A percentile compares a stretch with the other conserved stretches of the same genome.
Conservation (phyloP, 2,329 filamentous ascomycete species). For the Hypoxylon sp. region DNA sequence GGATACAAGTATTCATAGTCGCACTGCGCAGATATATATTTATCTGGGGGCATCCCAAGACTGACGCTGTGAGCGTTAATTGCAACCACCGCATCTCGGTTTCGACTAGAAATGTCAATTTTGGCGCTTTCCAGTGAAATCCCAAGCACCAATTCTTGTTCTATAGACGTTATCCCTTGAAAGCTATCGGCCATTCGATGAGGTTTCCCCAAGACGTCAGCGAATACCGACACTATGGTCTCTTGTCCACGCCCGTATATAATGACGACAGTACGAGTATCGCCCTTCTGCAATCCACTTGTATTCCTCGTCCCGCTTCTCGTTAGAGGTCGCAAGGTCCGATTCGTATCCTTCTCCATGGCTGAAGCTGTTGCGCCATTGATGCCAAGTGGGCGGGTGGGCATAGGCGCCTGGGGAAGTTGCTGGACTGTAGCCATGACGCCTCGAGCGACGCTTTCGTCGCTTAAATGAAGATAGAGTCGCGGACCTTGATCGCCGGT, state of each 20-base stretch:
- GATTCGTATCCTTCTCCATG: constrained; percentile 47
- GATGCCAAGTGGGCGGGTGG: constrained; percentile 57
- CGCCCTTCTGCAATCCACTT: constrained; percentile 64
- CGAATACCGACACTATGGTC: constrained; percentile 78
- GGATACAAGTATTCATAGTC: constrained; percentile 92
- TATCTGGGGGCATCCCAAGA: constrained; percentile 76
- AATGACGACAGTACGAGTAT: constrained; percentile 72
- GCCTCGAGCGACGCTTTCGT: constrained; percentile 21
- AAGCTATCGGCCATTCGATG: constrained; percentile 70
- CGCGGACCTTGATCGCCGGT: not conserved
- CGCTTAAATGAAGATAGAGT: not conserved
- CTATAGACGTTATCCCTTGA: constrained; percentile 64
- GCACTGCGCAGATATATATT: constrained; percentile 73
- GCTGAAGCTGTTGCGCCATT: constrained; percentile 46
- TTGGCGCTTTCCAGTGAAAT: constrained; percentile 69
- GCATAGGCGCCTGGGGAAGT: constrained; percentile 63
- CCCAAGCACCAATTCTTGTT: constrained; percentile 76
- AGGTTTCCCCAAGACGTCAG: constrained; percentile 82
- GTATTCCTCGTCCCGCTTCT: constrained; percentile 58
- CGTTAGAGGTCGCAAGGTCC: constrained; percentile 37
- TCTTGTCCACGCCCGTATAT: constrained; percentile 79
- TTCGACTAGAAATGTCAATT: constrained; percentile 67
- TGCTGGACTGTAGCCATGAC: constrained; percentile 60
- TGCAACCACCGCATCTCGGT: constrained; percentile 70
- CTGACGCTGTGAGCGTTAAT: constrained; percentile 84